Evolutionary conservation across 78 protist species (phyloP), one percentile per base, ranked within the genome.

Genomic region (Protostelium mycophagum): DNA sequence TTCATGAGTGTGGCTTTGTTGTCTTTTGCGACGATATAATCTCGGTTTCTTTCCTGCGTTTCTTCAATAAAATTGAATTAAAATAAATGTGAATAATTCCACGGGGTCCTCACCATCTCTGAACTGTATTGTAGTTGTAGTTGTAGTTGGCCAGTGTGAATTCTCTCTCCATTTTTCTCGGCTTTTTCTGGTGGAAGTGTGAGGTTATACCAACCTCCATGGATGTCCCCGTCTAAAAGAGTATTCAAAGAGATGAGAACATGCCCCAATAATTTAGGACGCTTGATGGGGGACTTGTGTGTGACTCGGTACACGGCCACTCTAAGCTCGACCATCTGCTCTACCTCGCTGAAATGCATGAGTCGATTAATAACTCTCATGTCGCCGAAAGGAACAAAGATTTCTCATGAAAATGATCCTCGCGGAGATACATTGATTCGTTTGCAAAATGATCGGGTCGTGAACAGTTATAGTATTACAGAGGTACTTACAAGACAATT

Each of bases 21-120:
- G 31, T 51, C 73, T 51, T 51, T 51, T 16, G 73, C 73, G 31
- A 51, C 5, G 73, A 51, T 51, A 16, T 51, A 51, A 51, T 51
- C 73, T 25, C 73, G 73, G 16, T 51, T 51, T 25, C 73, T 5
- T 51, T 51, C 73, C 73, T 51, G 16, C 5, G 5, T 16, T 25
- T 5, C 73, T 16, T 5, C 16, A 5, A 51, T 5, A 25, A 51
- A 5, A 51, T 51, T 16, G 73, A 16, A 51, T 51, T 16, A 51
- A 25, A 51, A 5, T 5, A 51, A 25, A 16, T 51, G 73, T 25
- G n/a, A n/a, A n/a, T n/a, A n/a, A n/a, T n/a, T n/a, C n/a, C n/a
- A n/a, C n/a, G n/a, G n/a, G n/a, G n/a, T n/a, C n/a, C 73, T 51
- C 73, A 51, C 73, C 73, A 51, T 51, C 73, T 51, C 73, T 51